Evolutionary conservation across 2,329 filamentous ascomycete genomes (phyloP), one percentile per base, ranked within the genome.

Genomic region (Phialophora tarda): DNA sequence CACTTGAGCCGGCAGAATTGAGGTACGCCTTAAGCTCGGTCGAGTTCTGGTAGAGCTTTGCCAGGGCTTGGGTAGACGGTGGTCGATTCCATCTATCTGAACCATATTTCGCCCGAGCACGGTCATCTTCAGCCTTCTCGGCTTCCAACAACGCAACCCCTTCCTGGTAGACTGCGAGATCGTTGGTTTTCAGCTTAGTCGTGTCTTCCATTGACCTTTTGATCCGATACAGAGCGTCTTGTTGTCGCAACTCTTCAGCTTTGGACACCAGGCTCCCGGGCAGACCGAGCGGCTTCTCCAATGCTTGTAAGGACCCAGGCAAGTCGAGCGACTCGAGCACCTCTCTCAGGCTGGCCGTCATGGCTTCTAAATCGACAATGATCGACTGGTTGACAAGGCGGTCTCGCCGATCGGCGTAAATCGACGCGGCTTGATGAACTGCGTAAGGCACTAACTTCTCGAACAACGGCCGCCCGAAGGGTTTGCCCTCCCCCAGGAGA

Each of bases 401-500:
- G 77, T 99, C 93, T 64, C 93, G 86, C 14, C 93, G 87, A 75
- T 98, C 93, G 63, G 93, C 93, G 75, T 99, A 99, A 38, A 98
- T 97, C 56, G 92, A 97, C 1, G 93, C 92, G 7, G 95, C 95
- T 57, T 98, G 86, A 74, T 99, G 95, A 0, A 98, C 95, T 0
- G 93, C 93, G 76, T 97, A 98, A 0, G 95, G 95, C 0, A 99
- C 95, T 1, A 99, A 84, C 73, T 94, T 95, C 1, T 91, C 88
- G 76, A 99, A 98, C 0, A 99, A 80, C 0, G 93, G 91, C 24
- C 88, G 88, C 0, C 95, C 94, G 73, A 97, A 90, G 65, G 93
- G 89, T 14, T 88, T 88, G 53, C 89, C 86, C 12, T 95, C 90
- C 1, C 93, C 92, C 3, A 99, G 84, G 76, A 91, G 88, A 0